A percentile compares a stretch with the other conserved stretches of the same genome.
Conservation (phyloP, 1,139 yeast species). For the Geotrichum cucujoidarum region DNA sequence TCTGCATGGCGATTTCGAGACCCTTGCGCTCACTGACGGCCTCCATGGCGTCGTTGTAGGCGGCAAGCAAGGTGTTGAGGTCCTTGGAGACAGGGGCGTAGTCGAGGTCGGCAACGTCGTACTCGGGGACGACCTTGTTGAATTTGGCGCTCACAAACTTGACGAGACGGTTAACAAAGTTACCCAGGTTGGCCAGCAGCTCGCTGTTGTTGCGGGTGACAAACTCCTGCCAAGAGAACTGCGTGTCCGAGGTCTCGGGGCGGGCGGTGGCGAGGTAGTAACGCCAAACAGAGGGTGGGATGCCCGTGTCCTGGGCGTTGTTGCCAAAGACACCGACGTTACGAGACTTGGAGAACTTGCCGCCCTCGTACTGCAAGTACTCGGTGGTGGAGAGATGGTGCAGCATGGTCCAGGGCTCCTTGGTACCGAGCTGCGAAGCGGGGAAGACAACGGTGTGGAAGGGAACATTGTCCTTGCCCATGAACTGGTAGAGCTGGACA, state of each 20-base stretch:
- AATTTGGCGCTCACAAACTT: slow-evolving; percentile 89
- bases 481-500: slow-evolving; percentile 85
- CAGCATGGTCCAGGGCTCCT: slow-evolving; percentile 82
- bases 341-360: slow-evolving; percentile 94
- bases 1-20: slow-evolving; percentile 82
- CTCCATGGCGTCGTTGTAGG: slow-evolving; percentile 71
- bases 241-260: slow-evolving; percentile 94
- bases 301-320: slow-evolving; percentile 89
- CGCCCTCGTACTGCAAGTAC: slow-evolving; percentile 94
- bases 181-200: slow-evolving; percentile 91
- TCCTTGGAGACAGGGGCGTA: slow-evolving; percentile 52
- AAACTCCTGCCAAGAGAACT: slow-evolving; percentile 95
- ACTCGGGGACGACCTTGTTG: slow-evolving; percentile 78
- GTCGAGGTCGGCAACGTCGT: slow-evolving; percentile 37
- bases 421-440: slow-evolving; percentile 81
- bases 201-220: slow-evolving; percentile 91
- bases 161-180: slow-evolving; percentile 88
- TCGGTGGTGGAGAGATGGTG: slow-evolving; percentile 93
- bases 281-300: slow-evolving; percentile 94
- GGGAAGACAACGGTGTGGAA: slow-evolving; percentile 99
- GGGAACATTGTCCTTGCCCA: slow-evolving; percentile 99
- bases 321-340: slow-evolving; percentile 97
- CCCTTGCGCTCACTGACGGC: slow-evolving; percentile 72
- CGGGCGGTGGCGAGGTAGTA: slow-evolving; percentile 87
- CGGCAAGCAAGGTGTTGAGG: slow-evolving; percentile 53